Conservation (phyloP, 2,329 filamentous ascomycete species). For the Nothopassalora personata region DNA sequence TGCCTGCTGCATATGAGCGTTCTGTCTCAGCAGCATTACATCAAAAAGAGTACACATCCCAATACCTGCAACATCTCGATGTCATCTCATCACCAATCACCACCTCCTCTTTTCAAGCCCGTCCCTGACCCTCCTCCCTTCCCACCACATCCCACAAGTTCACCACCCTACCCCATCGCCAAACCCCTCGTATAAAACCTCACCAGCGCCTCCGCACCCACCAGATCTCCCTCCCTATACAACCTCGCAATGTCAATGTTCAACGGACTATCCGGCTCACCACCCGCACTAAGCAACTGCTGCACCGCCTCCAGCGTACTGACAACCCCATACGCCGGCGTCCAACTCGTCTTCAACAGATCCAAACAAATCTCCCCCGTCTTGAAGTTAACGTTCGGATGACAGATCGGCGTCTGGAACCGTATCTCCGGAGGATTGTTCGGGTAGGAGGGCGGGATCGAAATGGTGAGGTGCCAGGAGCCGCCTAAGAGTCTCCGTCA, state of each 20-base stretch:
- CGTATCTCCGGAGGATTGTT: slow-evolving; percentile 67
- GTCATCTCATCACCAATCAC: too few relatives aligned
- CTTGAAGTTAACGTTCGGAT: slow-evolving; percentile 69
- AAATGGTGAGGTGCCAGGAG: slow-evolving; percentile 75
- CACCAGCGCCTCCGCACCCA: slow-evolving; percentile 65
- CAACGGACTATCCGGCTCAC: slow-evolving; percentile 66
- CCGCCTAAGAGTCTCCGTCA: slow-evolving; percentile 48
- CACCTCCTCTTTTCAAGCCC: too few relatives aligned
- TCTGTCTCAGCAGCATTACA: too few relatives aligned
- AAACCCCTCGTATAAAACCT: slow-evolving; percentile 62
- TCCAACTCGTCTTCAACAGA: slow-evolving; percentile 71
- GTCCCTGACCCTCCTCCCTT: too few relatives aligned
- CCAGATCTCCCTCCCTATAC: slow-evolving; percentile 59
- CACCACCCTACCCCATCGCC: slow-evolving; percentile 19
- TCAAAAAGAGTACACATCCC: too few relatives aligned
- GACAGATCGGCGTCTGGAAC: slow-evolving; percentile 80
- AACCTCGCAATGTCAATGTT: slow-evolving; percentile 74
- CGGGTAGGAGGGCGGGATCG: slow-evolving; percentile 73
- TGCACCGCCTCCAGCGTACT: slow-evolving; percentile 68
- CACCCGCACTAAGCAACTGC: slow-evolving; percentile 59
- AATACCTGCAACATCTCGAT: too few relatives aligned
- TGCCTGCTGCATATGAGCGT: too few relatives aligned
- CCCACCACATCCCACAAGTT: too few relatives aligned
- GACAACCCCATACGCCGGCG: slow-evolving; percentile 75
- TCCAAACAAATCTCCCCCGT: slow-evolving; percentile 94